phyloP scores from a whole-genome alignment of 768 basidiomycete species.

The Lactifluus subvellereus region DNA sequence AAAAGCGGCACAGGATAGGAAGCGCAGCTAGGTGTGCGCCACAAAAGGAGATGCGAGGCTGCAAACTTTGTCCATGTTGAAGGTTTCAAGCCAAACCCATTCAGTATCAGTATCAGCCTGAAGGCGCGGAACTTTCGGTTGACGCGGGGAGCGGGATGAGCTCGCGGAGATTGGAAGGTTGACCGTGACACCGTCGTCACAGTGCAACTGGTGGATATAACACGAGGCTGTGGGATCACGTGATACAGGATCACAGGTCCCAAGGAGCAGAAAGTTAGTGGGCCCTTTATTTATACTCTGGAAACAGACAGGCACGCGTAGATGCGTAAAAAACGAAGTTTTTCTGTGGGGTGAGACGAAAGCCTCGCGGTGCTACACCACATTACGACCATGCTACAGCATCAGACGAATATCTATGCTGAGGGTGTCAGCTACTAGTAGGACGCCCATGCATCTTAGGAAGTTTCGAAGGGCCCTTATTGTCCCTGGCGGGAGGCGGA shows the following conservation, averaged over 20 bases:
- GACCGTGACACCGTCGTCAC: conserved; percentile 36
- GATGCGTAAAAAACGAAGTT: too few relatives aligned
- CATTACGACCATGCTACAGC: too few relatives aligned
- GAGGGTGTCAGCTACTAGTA: conserved; percentile 17
- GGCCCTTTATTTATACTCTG: too few relatives aligned
- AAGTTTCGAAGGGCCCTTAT: neutral
- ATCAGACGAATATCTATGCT: too few relatives aligned
- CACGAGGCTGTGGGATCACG: too few relatives aligned
- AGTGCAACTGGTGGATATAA: too few relatives aligned
- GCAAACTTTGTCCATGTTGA: conserved; percentile 36
- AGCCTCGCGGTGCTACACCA: too few relatives aligned
- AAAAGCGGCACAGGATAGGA: too few relatives aligned
- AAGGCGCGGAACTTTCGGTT: conserved; percentile 37
- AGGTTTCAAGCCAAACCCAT: conserved; percentile 45
- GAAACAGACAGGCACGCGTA: too few relatives aligned
- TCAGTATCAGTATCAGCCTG: conserved; percentile 43
- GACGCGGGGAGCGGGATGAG: conserved; percentile 39
- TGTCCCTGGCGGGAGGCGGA: neutral
- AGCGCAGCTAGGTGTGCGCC: conserved; percentile 27
- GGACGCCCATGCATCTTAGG: neutral
- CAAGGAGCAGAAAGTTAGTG: too few relatives aligned
- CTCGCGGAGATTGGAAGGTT: conserved; percentile 43
- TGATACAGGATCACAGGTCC: too few relatives aligned
- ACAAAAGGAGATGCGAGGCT: conserved; percentile 46
- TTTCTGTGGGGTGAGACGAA: too few relatives aligned